Base-by-base conservation (phyloP, 2,329 filamentous ascomycete genomes). In the Apiospora pterosperma region DNA sequence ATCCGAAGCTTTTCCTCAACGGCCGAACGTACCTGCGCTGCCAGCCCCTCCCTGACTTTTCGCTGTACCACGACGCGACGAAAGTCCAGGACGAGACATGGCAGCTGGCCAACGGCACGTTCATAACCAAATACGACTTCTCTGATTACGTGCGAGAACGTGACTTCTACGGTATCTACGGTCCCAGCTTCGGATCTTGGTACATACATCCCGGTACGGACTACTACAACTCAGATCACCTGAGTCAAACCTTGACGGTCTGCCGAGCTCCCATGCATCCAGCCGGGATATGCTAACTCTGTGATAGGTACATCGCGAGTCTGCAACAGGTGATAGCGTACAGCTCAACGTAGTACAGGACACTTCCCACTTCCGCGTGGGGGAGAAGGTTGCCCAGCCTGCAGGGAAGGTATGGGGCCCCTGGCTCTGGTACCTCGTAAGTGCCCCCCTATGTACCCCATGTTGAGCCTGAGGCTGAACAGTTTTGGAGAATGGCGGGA, bases 71-170 rank as follows among this genome's bases (percentile, higher is more conserved):
- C 5, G 72, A 69, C 7, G 76, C 78, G 10, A 82, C 79, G 11
- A 84, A 84, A 42, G 80, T 85, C 4, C 82, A 85, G 67, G 83
- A 85, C 70, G 82, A 85, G 73, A 85, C 83, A 1, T 85, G 82
- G 81, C 75, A 80, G 64, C 77, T 75, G 36, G 75, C 74, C 0
- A 79, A 84, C 61, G 82, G 82, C 0, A 76, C 75, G 2, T 85
- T 81, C 65, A 77, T 86, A 65, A 84, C 81, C 2, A 85, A 87
- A 72, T 85, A 86, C 65, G 74, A 78, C 65, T 81, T 80, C 66
- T 66, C 69, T 2, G 69, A 67, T 61, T 72, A 66, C 48, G 66
- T 72, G 19, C 64, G 80, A 70, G 77, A 76, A 16, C 74, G 78
- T 39, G 78, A 79, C 25, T 83, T 76, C 63, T 81, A 82, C 61